Base-by-base conservation (phyloP, 2,329 filamentous ascomycete species). In the Aspergillus tamarii region DNA sequence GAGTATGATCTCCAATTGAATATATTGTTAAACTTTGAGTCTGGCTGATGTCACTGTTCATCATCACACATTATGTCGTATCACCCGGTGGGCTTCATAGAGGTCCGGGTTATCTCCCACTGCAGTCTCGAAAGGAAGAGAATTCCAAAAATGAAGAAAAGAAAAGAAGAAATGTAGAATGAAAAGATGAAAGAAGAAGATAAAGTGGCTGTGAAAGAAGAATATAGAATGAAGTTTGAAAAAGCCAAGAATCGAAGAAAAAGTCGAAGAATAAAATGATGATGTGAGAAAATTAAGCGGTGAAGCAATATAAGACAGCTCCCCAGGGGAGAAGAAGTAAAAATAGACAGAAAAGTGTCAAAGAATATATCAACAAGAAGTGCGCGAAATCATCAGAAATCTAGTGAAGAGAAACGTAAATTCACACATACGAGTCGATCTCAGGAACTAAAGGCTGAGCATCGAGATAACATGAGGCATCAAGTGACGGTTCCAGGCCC, bases 381-480 rank as follows among this genome's bases (percentile, higher is more conserved):
- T 23, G 28, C 16, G 32, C 32, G 21, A 39, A 23, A 55, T 55
- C 32, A 39, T 55, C 48, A 52, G 28, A 30, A 55, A 11, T 55
- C 32, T 54, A 55, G 23, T 19, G 32, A 55, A 34, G 28, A 32
- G 28, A 39, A 54, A 10, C 16, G 30, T 36, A 39, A 55, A 41
- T 11, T 78, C 73, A 75, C 69, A 76, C 72, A 73, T 75, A 79
- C 62, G 74, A 72, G 65, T 77, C 75, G 62, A 76, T 67, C 65
- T 76, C 77, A 58, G 74, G 69, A 60, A 70, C 67, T 45, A 75
- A 60, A 43, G 74, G 67, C 66, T 78, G 75, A 32, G 72, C 68
- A 54, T 74, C 72, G 32, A 76, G 63, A 60, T 72, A 77, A 57
- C 75, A 75, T 8, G 74, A 69, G 30, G 66, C 66, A 66, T 75